These are phyloP conservation scores for Beauveria bassiana DNA, from an alignment of 2,329 filamentous ascomycete genomes.

Conservation along the genomic window DNA sequence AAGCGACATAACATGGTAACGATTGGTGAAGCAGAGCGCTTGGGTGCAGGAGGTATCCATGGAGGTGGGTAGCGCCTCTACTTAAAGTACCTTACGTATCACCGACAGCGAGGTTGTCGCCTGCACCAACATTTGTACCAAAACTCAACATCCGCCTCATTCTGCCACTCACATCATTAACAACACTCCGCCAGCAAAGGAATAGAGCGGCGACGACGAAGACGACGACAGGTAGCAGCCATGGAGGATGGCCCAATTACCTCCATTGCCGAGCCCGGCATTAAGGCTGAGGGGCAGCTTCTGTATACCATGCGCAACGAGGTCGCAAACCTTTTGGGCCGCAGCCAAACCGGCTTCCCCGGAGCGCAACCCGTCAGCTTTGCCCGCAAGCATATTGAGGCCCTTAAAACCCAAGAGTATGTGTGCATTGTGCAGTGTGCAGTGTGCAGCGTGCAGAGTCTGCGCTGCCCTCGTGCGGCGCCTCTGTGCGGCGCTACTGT, in stretches of 20 bases:
- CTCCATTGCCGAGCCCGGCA: slow-evolving; percentile 53
- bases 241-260: slow-evolving; percentile 29
- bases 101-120: neutral
- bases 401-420: slow-evolving; percentile 70
- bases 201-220: too few species aligned
- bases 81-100: neutral
- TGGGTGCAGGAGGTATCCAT: too few species aligned
- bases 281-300: slow-evolving; percentile 56
- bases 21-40: too few species aligned
- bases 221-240: neutral
- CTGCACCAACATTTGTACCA: neutral
- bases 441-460: too few species aligned
- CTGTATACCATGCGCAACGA: slow-evolving; percentile 58
- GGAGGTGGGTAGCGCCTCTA: neutral
- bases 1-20: too few species aligned
- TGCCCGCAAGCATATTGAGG: slow-evolving; percentile 69
- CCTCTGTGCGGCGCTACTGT: neutral
- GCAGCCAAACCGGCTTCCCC: slow-evolving; percentile 65
- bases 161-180: neutral
- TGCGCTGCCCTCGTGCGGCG: neutral
- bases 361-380: slow-evolving; percentile 95
- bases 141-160: neutral
- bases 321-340: slow-evolving; percentile 67
- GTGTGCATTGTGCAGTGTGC: too few species aligned
- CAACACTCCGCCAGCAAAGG: neutral